A percentile compares a stretch with the other conserved stretches of the same genome.
Evolutionary conservation across 116 monocot genomes (phyloP).

Genomic region (Posidonia oceanica): DNA sequence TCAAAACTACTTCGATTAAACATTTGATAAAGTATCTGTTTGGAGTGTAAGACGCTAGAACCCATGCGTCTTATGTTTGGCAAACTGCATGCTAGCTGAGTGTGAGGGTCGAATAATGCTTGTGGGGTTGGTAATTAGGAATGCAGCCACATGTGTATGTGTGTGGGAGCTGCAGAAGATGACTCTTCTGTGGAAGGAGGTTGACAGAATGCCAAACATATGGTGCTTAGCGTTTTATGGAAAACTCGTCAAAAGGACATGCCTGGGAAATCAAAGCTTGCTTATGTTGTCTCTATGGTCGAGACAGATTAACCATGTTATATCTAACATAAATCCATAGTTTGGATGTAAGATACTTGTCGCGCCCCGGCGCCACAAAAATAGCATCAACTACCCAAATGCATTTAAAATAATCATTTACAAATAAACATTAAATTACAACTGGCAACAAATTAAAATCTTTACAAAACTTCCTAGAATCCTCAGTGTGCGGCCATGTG

Average conservation of each 20-base stretch:
- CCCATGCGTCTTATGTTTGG: not conserved
- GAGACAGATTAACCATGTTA: conserved; percentile 40
- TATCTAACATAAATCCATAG: no score
- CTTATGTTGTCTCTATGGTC: conserved; percentile 77
- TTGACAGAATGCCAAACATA: conserved; percentile 99
- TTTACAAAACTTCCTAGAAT: no score
- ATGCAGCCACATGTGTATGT: conserved; percentile 72
- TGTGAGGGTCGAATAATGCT: conserved; percentile 57
- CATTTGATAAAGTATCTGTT: no score
- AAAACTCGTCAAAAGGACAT: conserved; percentile 67
- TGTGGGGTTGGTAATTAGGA: conserved; percentile 72
- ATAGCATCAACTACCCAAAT: no score
- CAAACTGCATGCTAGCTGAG: conserved; percentile 49
- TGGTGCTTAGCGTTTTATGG: conserved; percentile 92
- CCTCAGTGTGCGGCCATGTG: no score
- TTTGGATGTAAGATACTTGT: no score
- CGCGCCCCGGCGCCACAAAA: no score
- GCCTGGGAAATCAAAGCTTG: conserved; percentile 68
- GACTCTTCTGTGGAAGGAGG: conserved; percentile 99
- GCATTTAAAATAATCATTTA: no score
- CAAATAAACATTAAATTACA: no score
- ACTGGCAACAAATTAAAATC: no score
- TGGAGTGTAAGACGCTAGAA: no score
- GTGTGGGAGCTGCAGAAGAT: conserved; percentile 97
- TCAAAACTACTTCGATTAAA: no score